phyloP scores from a whole-genome alignment of 257 asterid species.

The Nicotiana tabacum region DNA sequence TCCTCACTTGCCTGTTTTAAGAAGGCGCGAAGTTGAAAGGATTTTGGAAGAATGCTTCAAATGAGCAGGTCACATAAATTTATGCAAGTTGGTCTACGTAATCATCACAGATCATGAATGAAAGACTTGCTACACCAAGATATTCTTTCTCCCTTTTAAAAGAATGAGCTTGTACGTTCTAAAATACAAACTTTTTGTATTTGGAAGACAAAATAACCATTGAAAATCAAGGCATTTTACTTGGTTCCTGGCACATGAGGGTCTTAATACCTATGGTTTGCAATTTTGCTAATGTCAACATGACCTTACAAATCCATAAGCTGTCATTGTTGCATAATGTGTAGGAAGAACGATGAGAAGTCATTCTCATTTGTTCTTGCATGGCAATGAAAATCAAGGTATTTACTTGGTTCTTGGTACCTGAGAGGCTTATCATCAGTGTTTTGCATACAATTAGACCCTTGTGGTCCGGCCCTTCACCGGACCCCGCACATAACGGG shows the following conservation, averaged over 20 bases:
- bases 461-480: no score
- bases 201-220: background rate
- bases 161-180: background rate
- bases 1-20: conserved; percentile 4
- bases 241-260: background rate
- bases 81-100: background rate
- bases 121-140: background rate
- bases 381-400: background rate
- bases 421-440: no score
- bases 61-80: conserved; percentile 3
- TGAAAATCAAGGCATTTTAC: conserved; percentile 9
- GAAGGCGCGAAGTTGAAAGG: background rate
- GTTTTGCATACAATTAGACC: no score
- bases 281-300: background rate
- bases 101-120: background rate
- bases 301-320: background rate
- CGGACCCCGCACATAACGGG: no score
- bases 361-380: background rate
- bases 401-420: no score
- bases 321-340: background rate
- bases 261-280: background rate
- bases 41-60: background rate
- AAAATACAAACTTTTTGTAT: background rate
- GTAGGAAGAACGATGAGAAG: background rate
- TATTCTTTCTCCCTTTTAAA: background rate